These are phyloP conservation scores for Microcos paniculata DNA, from an alignment of 345 rosid species.

Conservation along the genomic window DNA sequence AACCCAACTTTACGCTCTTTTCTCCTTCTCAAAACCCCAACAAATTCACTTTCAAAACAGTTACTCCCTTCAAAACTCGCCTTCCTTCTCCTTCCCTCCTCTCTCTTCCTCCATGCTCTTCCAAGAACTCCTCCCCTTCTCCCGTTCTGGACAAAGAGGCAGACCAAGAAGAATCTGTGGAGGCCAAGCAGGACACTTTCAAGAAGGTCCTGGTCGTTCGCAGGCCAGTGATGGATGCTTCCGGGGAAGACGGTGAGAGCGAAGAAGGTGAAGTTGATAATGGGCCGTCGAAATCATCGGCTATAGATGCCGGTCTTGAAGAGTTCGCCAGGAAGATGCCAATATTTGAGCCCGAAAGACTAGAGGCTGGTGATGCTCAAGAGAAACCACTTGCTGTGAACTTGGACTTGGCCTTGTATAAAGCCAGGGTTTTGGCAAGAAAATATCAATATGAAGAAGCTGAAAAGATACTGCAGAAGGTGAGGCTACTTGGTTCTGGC, in stretches of 20 bases:
- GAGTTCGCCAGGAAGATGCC: constrained; percentile 85
- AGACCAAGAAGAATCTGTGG: constrained; percentile 24
- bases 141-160: constrained; percentile 37
- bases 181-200: background rate
- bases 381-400: constrained; percentile 70
- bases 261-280: constrained; percentile 38
- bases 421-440: constrained; percentile 64
- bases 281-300: constrained; percentile 31
- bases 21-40: constrained; percentile 41
- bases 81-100: constrained; percentile 28
- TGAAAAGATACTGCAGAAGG: constrained; percentile 72
- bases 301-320: constrained; percentile 54
- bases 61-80: constrained; percentile 28
- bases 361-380: constrained; percentile 37
- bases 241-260: constrained; percentile 33
- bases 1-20: constrained; percentile 44
- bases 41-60: constrained; percentile 24
- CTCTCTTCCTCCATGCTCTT: constrained; percentile 19
- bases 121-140: constrained; percentile 24
- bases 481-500: constrained; percentile 18
- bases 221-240: constrained; percentile 60
- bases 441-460: constrained; percentile 62
- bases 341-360: constrained; percentile 80
- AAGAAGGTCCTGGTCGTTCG: constrained; percentile 55
- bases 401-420: constrained; percentile 84